Evolutionary conservation across 495 filamentous ascomycete genomes (phyloP).

Genomic region (Tuber magnatum): DNA sequence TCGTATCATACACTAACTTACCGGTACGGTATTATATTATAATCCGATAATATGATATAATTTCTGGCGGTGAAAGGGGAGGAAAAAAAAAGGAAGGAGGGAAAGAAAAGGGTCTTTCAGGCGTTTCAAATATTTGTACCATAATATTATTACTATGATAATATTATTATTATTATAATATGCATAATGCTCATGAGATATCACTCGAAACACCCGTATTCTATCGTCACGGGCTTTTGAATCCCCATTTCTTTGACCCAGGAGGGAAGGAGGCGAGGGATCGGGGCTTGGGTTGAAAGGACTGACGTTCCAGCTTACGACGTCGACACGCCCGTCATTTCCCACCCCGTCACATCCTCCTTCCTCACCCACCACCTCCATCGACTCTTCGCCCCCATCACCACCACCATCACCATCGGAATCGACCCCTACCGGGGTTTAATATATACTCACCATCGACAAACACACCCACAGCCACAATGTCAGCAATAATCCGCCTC

Average conservation of each 20-base stretch:
- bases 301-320: conserved; percentile 1
- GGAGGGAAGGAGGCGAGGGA: neutral
- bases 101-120: neutral
- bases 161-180: too few relatives aligned
- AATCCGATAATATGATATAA: neutral
- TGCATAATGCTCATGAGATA: neutral
- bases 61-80: too few relatives aligned
- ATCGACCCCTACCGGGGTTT: neutral
- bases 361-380: neutral
- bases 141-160: too few relatives aligned
- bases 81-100: too few relatives aligned
- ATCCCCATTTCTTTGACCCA: neutral
- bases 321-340: neutral
- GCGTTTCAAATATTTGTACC: too few relatives aligned
- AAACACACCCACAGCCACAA: conserved; percentile 5
- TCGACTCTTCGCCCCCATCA: neutral
- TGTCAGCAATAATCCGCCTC: conserved; percentile 32
- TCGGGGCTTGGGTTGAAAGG: neutral
- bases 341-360: neutral
- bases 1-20: neutral
- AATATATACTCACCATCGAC: neutral
- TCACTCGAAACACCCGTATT: neutral
- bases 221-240: neutral
- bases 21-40: too few relatives aligned
- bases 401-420: neutral